Base-by-base conservation (phyloP, 2,329 filamentous ascomycete species). In the Malbranchea cinnamomea region DNA sequence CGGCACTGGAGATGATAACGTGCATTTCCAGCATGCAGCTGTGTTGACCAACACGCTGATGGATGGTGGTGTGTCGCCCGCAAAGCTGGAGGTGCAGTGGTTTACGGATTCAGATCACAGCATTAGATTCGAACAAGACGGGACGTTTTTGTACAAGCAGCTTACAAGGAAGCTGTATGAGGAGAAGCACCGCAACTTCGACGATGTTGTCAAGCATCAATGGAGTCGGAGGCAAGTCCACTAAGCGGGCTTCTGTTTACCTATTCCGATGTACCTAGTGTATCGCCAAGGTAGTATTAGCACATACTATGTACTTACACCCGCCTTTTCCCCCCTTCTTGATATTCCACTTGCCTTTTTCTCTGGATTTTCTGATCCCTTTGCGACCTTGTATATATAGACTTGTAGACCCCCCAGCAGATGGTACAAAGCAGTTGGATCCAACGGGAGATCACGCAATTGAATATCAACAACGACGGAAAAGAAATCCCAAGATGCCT, bases 1-100 rank as follows among this genome's bases (percentile, higher is more conserved):
- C 43, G 75, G 74, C 0, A 69, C 70, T 0, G 74, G 72, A 0
- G 75, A 80, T 38, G 75, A 79, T 41, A 80, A 80, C 30, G 75
- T 79, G 9, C 75, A 80, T 44, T 78, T 75, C 46, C 74, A 79
- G 52, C 70, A 80, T 37, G 44, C 66, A 0, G 74, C 73, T 0
- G 71, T 66, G 1, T 48, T 80, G 19, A 53, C 72, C 0, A 73
- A 80, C 41, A 47, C 73, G 13, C 51, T 80, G 0, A 68, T 78
- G 18, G 63, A 65, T 0, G 63, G 53, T 0, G 67, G 66, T 0
- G 69, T 79, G 0, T 62, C 64, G 0, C 69, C 73, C 0, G 56
- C 65, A 34, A 71, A 75, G 57, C 60, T 79, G 59, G 61, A 70
- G 44, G 67, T 70, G 53, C 65, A 72, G 35, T 68, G 65, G 12